A percentile compares a stretch with the other conserved stretches of the same genome.
These are phyloP conservation scores for Handroanthus guayacan DNA, from an alignment of 257 asterid species.

Conservation along the genomic window DNA sequence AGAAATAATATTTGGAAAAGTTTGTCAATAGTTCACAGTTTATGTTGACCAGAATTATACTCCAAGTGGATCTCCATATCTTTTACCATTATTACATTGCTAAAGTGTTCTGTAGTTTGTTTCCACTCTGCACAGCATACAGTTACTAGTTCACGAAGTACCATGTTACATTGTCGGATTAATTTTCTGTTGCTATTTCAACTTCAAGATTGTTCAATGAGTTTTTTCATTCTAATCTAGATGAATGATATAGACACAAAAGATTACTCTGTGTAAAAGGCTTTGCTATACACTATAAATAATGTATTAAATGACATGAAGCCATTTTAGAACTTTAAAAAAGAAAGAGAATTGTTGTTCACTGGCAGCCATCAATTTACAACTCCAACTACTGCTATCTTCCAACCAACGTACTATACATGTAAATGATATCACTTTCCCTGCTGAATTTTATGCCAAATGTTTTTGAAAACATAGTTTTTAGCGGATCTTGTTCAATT, in stretches of 20 bases:
- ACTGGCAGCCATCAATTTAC: not conserved
- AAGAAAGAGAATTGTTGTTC: not conserved
- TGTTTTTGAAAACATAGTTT: not conserved
- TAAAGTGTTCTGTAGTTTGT: not conserved
- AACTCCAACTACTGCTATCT: slow-evolving; percentile 4
- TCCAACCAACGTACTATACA: not conserved
- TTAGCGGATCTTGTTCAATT: slow-evolving; percentile 18
- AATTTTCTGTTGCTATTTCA: not conserved
- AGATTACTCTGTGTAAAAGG: not conserved
- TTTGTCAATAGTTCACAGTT: not conserved
- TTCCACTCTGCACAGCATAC: not conserved
- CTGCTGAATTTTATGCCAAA: not conserved
- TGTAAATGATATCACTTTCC: not conserved
- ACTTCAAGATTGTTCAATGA: not conserved
- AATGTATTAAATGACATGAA: slow-evolving; percentile 2
- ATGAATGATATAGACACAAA: not conserved
- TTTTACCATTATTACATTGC: not conserved
- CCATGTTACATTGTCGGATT: not conserved
- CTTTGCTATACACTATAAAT: not conserved
- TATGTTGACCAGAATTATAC: not conserved
- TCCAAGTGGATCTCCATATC: not conserved
- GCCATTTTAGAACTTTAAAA: slow-evolving; percentile 4
- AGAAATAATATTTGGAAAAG: not conserved
- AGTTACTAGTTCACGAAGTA: not conserved
- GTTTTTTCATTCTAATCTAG: not conserved